phyloP scores from a whole-genome alignment of 2,329 filamentous ascomycete genomes.

The Sporothrix protearum region DNA sequence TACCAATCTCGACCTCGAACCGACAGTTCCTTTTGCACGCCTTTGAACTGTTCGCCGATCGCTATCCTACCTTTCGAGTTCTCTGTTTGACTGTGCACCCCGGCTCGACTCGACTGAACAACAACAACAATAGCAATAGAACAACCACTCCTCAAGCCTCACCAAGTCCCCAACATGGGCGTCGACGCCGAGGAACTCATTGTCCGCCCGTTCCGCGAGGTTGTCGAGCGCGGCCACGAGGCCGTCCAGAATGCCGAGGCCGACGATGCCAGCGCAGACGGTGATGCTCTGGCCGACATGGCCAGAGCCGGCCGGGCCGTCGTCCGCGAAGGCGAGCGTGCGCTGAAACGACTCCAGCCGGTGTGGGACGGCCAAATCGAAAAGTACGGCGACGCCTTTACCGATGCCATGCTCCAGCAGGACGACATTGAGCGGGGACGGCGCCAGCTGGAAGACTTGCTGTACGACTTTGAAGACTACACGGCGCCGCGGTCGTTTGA shows the following conservation, averaged over 20 bases:
- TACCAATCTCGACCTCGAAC: background rate
- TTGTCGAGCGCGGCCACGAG: conserved; percentile 40
- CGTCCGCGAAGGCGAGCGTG: conserved; percentile 36
- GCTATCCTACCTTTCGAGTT: background rate
- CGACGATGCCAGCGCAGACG: conserved; percentile 29
- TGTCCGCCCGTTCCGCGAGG: conserved; percentile 41
- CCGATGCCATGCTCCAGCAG: conserved; percentile 37
- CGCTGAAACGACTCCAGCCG: conserved; percentile 39
- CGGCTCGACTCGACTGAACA: background rate
- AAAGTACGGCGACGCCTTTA: conserved; percentile 39
- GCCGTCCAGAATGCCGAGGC: conserved; percentile 36
- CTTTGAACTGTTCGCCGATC: background rate
- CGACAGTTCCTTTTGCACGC: background rate
- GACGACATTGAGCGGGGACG: conserved; percentile 35
- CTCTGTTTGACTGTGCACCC: background rate
- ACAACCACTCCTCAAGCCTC: too few species aligned
- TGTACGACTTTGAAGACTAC: conserved; percentile 46
- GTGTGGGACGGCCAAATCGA: conserved; percentile 40
- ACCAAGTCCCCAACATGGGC: conserved; percentile 28
- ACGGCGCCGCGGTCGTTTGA: conserved; percentile 40
- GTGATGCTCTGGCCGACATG: conserved; percentile 31
- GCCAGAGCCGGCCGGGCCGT: conserved; percentile 35
- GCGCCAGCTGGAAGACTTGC: conserved; percentile 39
- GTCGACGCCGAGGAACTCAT: conserved; percentile 33
- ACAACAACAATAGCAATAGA: background rate